Evolutionary conservation across 441 rosid genomes (phyloP).

Genomic region (Erodium trifolium): DNA sequence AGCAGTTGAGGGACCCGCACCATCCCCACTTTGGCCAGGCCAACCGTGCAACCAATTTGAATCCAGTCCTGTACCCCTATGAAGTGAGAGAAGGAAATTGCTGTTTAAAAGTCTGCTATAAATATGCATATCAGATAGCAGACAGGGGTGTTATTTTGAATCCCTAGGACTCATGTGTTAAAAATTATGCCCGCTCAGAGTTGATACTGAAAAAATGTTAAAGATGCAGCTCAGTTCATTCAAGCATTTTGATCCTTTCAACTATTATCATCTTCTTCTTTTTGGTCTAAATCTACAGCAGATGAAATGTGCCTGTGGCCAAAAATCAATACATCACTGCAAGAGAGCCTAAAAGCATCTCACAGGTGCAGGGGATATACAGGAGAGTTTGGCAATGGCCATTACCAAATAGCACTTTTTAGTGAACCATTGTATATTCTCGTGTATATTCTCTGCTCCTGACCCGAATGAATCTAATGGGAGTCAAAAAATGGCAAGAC

Average conservation of each 20-base stretch:
- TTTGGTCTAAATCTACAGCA: too few species aligned
- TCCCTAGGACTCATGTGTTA: too few species aligned
- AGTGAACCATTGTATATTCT: too few species aligned
- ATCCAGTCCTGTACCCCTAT: slow-evolving; percentile 73
- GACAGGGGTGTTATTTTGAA: too few species aligned
- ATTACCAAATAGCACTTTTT: too few species aligned
- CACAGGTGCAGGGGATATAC: not conserved
- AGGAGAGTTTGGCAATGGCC: too few species aligned
- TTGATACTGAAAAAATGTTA: too few species aligned
- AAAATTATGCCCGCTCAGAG: too few species aligned
- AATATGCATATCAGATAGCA: not conserved
- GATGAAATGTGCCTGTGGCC: too few species aligned
- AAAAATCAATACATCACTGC: not conserved
- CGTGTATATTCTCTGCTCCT: too few species aligned
- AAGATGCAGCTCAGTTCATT: not conserved
- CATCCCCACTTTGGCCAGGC: slow-evolving; percentile 73
- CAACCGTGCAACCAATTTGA: slow-evolving; percentile 68
- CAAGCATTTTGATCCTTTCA: not conserved
- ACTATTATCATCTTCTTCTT: not conserved
- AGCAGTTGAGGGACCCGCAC: slow-evolving; percentile 79
- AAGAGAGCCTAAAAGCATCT: not conserved
- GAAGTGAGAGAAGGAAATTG: slow-evolving; percentile 16
- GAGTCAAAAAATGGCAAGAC: not conserved
- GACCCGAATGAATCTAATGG: not conserved
- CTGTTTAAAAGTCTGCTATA: not conserved